These are phyloP conservation scores for Pythium plurisporium DNA, from an alignment of 352 stramenopile genomes.

Conservation along the genomic window DNA sequence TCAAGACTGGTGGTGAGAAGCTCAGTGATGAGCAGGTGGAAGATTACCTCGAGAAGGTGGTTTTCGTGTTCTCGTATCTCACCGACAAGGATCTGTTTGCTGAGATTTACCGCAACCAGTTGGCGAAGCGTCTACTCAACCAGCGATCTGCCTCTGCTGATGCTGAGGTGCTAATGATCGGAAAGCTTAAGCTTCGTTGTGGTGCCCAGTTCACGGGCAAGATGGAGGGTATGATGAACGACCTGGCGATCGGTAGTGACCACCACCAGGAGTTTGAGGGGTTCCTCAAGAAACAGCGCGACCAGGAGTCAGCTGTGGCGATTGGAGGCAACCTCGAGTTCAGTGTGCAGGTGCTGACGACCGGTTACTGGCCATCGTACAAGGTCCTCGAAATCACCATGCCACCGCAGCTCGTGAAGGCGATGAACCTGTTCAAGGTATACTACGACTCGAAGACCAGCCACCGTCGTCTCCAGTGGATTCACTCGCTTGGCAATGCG, in stretches of 20 bases:
- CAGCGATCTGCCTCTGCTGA: constrained; percentile 97
- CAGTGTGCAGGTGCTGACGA: constrained; percentile 97
- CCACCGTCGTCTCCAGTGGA: constrained; percentile 96
- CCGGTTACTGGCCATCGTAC: constrained; percentile 98
- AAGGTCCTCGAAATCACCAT: constrained; percentile 95
- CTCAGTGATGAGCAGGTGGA: constrained; percentile 97
- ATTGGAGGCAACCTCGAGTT: constrained; percentile 87
- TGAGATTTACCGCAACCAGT: constrained; percentile 98
- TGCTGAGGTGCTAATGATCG: constrained; percentile 98
- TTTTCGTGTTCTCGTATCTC: constrained; percentile 99
- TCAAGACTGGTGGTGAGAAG: constrained; percentile 98
- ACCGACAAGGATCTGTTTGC: constrained; percentile 99
- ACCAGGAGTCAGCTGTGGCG: constrained; percentile 48
- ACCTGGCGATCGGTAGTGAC: constrained; percentile 96
- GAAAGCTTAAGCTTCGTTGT: constrained; percentile 98
- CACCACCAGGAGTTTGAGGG: constrained; percentile 96
- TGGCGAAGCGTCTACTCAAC: constrained; percentile 98
- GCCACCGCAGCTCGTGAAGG: constrained; percentile 91
- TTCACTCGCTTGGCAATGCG: constrained; percentile 95
- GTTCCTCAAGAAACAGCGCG: constrained; percentile 85
- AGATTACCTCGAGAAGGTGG: constrained; percentile 95
- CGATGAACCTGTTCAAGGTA: constrained; percentile 96
- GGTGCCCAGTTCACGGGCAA: constrained; percentile 98
- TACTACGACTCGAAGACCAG: constrained; percentile 93
- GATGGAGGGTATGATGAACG: constrained; percentile 99